Percentiles rank a stretch among this genome's conserved stretches.
Evolutionary conservation across 129 eudicot species (phyloP).

Genomic region (Smallanthus sonchifolius): DNA sequence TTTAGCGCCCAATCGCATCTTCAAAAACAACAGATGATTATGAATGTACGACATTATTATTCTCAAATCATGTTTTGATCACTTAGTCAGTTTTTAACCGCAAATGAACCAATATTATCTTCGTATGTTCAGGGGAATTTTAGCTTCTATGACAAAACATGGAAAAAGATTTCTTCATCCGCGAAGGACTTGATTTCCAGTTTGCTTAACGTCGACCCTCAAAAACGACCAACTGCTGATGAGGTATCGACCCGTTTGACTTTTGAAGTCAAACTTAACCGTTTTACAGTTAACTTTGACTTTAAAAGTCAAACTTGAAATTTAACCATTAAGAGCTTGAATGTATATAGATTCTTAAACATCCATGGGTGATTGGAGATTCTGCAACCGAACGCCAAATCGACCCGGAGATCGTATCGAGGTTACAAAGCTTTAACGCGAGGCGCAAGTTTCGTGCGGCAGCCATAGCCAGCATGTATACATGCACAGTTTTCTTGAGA

Average conservation of each 20-base stretch:
- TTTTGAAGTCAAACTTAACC: not conserved
- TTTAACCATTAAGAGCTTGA: not conserved
- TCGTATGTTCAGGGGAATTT: conserved; percentile 53
- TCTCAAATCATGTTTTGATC: not conserved
- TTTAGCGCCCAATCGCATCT: conserved; percentile 66
- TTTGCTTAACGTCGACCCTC: conserved; percentile 64
- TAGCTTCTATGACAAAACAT: conserved; percentile 77
- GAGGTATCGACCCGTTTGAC: conserved; percentile 38
- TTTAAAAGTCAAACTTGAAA: not conserved
- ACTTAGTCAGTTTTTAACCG: not conserved
- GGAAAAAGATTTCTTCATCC: conserved; percentile 78
- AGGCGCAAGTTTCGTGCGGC: conserved; percentile 85
- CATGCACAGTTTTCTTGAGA: conserved; percentile 75
- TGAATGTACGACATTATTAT: conserved; percentile 35
- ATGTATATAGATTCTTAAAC: conserved; percentile 52
- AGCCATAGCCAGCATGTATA: conserved; percentile 74
- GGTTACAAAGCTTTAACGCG: conserved; percentile 70
- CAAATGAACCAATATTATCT: not conserved
- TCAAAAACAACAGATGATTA: conserved; percentile 81
- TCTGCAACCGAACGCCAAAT: conserved; percentile 69
- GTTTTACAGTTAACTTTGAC: not conserved
- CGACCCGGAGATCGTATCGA: conserved; percentile 71
- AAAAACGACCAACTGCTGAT: conserved; percentile 62
- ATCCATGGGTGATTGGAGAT: conserved; percentile 80
- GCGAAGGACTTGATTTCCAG: conserved; percentile 65